Evolutionary conservation across 306 rosid species (phyloP).

Genomic region (Delonix regia): DNA sequence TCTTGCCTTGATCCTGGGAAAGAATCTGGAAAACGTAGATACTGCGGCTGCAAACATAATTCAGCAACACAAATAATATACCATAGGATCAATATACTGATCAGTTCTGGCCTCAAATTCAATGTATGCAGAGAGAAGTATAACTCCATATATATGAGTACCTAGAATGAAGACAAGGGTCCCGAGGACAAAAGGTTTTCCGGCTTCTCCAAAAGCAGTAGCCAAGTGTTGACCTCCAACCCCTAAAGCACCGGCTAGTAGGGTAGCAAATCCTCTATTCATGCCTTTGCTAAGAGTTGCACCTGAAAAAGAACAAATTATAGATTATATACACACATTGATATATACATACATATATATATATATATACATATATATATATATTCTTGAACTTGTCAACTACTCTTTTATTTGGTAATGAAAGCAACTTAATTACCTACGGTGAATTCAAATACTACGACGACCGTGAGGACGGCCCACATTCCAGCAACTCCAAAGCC

Average conservation of each 20-base stretch:
- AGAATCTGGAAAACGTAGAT: constrained; percentile 73
- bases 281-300: constrained; percentile 79
- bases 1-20: constrained; percentile 71
- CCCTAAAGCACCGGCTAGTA: constrained; percentile 79
- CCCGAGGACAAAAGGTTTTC: constrained; percentile 72
- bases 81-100: too few species aligned
- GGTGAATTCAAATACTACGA: constrained; percentile 62
- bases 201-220: constrained; percentile 56
- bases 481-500: constrained; percentile 63
- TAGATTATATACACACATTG: background rate
- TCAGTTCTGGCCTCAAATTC: background rate
- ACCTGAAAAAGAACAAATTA: constrained; percentile 53
- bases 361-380: too few species aligned
- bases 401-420: background rate
- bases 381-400: background rate
- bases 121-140: background rate
- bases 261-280: constrained; percentile 85
- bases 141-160: constrained; percentile 25
- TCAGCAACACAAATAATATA: too few species aligned
- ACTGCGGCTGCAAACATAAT: constrained; percentile 58
- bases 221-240: constrained; percentile 75
- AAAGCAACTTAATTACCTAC: constrained; percentile 50
- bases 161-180: constrained; percentile 78
- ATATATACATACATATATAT: too few species aligned
- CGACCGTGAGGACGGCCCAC: constrained; percentile 72